Percentiles rank a stretch among this genome's conserved stretches.
Conservation (phyloP, 805 yeast genomes). For the Wickerhamiella sergipiensis region DNA sequence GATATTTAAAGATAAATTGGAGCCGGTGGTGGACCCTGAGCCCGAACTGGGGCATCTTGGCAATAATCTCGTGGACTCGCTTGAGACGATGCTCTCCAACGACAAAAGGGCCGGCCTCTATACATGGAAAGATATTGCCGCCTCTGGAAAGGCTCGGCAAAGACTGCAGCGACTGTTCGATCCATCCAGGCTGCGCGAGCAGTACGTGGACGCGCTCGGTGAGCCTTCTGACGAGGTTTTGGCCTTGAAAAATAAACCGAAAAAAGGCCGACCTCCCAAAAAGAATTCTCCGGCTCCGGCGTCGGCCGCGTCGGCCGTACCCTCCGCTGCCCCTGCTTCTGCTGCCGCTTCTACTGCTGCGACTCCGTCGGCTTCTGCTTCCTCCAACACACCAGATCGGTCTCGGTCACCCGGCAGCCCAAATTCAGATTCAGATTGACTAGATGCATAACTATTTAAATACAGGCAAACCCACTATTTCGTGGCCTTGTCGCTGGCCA, state of each 20-base stretch:
- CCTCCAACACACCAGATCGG: too few relatives aligned
- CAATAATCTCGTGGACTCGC: constrained; percentile 3
- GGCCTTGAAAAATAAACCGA: not conserved
- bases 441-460: not conserved
- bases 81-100: constrained; percentile 4
- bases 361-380: too few relatives aligned
- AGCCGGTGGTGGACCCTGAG: constrained; percentile 12
- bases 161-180: constrained; percentile 9
- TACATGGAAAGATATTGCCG: constrained; percentile 8
- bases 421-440: not conserved
- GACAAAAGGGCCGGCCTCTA: not conserved
- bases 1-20: constrained; percentile 11
- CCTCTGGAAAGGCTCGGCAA: constrained; percentile 7
- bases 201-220: not conserved
- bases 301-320: too few relatives aligned
- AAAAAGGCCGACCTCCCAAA: not conserved
- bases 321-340: not conserved
- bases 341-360: not conserved
- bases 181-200: not conserved
- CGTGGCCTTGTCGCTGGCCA: not conserved
- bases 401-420: too few relatives aligned
- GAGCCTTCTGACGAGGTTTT: not conserved
- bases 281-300: too few relatives aligned
- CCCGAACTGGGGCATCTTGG: constrained; percentile 9
- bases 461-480: not conserved